Evolutionary conservation across 192 early-diverging fungal genomes (phyloP), one percentile per base, ranked within the genome.

Genomic region (Gorgonomyces haynaldii): DNA sequence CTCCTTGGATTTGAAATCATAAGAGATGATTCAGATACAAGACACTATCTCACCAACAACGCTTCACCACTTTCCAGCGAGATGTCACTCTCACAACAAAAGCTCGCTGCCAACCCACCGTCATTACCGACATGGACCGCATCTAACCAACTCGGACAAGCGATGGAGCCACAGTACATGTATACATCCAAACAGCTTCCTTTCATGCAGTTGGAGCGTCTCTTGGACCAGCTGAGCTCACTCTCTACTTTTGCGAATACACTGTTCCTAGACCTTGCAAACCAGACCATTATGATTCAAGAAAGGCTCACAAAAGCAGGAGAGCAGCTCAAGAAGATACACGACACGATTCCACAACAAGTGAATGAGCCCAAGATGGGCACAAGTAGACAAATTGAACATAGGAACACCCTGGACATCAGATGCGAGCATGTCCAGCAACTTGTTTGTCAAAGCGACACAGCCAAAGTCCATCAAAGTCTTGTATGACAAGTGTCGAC

Each of bases 201-300:
- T 4, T 30, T 62, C 20, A 60, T 67, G 60, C 65, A 67, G 45
- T 35, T 67, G 22, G 53, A 47, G 2, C 52, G 65, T 6, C 25
- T 56, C 15, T 20, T 67, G n/a, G 54, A 56, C n/a, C 57, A 56
- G 25, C 32, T 67, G 17, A 40, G 25, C 19, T 24, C 42, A 7
- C 21, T 63, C 19, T 60, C 57, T 23, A 16, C 30, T 24, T 56
- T 49, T 41, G 53, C 53, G 17, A 42, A 65, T 30, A 54, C 60
- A 8, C 24, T 67, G 22, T 40, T 62, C 5, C 20, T 38, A 10
- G 54, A 42, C 23, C 50, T 21, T n/a, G 45, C 12, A 13, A 8
- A 45, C 9, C 10, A 45, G 27, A 9, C 15, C 27, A 10, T 45
- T 49, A n/a, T n/a, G n/a, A n/a, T n/a, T n/a, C n/a, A n/a, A n/a